Base-by-base conservation (phyloP, 2,329 filamentous ascomycete species). In the Diaporthe sp. region DNA sequence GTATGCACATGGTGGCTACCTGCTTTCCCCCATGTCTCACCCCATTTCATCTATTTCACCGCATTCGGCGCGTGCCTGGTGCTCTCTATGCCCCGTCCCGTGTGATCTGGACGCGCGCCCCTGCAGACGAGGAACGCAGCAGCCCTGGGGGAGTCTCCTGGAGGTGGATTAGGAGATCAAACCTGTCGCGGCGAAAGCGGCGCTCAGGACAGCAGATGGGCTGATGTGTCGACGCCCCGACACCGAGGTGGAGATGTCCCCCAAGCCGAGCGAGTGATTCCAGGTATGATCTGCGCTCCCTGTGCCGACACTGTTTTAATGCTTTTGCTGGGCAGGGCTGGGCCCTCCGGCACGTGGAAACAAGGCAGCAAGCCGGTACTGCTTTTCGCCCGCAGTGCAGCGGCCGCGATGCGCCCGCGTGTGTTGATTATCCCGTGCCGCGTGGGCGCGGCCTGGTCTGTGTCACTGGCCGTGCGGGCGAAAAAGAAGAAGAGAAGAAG, bases 1-100 rank as follows among this genome's bases (percentile, higher is more conserved):
- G 51, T 71, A 44, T 22, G 34, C 49, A 39, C 57, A 42, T 34
- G 31, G 19, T 34, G 28, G 60, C 42, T 61, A 25, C 44, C 12
- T 72, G 19, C 46, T 37, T 39, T 25, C 25, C 70, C 67, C 55
- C 42, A 61, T 68, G 62, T 68, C 62, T 68, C 44, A 68, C 62
- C 46, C 19, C 28, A 68, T 25, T 51, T 68, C 44, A 68, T 68
- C 25, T 51, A 68, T 68, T 46, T 19, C 42, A 39, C 62, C 44
- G 62, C 62, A 68, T 25, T 37, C 31, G 46, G 58, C 44, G 62
- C 44, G 62, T 53, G 62, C 28, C 62, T 68, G 62, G 13, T 4
- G 37, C n/a, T 62, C 61, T 65, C 62, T 37, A 17, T 17, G 31
- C 62, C 19, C 22, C 13, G 42, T 51, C 31, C 62, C 62, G 31